These are phyloP conservation scores for Aspergillus sp. DNA, from an alignment of 2,329 filamentous ascomycete genomes.

Conservation along the genomic window DNA sequence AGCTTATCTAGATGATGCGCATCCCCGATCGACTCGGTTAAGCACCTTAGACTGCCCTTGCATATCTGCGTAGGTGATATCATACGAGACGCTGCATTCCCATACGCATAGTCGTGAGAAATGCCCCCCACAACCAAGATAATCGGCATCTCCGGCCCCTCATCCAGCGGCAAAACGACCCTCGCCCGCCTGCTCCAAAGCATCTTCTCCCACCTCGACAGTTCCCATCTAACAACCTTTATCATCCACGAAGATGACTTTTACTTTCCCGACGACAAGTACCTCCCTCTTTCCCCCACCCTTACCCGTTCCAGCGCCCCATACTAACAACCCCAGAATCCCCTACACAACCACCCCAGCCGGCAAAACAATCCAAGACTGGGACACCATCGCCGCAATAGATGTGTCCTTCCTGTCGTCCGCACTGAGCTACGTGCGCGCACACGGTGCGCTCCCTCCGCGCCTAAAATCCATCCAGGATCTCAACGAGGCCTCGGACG, in stretches of 20 bases:
- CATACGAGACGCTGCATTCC: no score
- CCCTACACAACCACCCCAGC: conserved; percentile 48
- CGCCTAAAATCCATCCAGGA: conserved; percentile 57
- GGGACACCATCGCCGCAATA: conserved; percentile 83
- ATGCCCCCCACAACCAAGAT: conserved; percentile 47
- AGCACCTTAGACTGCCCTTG: no score
- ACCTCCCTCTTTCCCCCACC: conserved; percentile 23
- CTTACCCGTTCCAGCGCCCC: background rate
- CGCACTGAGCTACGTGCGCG: conserved; percentile 67
- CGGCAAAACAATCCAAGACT: conserved; percentile 67
- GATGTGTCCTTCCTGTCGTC: conserved; percentile 66
- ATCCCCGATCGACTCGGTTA: no score
- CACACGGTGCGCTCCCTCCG: conserved; percentile 56
- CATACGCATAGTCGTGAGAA: background rate
- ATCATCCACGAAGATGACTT: conserved; percentile 97
- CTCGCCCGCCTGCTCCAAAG: conserved; percentile 79
- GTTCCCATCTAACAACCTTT: conserved; percentile 47
- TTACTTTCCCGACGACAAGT: conserved; percentile 76
- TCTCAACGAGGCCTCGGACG: conserved; percentile 52
- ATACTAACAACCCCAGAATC: conserved; percentile 30
- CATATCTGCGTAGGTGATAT: no score
- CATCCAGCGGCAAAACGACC: conserved; percentile 93
- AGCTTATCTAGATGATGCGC: background rate
- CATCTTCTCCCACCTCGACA: conserved; percentile 60
- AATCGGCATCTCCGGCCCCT: conserved; percentile 82